A percentile compares a stretch with the other conserved stretches of the same genome.
Evolutionary conservation across 2,329 filamentous ascomycete genomes (phyloP).

Genomic region (Leptoxyphium fumago): DNA sequence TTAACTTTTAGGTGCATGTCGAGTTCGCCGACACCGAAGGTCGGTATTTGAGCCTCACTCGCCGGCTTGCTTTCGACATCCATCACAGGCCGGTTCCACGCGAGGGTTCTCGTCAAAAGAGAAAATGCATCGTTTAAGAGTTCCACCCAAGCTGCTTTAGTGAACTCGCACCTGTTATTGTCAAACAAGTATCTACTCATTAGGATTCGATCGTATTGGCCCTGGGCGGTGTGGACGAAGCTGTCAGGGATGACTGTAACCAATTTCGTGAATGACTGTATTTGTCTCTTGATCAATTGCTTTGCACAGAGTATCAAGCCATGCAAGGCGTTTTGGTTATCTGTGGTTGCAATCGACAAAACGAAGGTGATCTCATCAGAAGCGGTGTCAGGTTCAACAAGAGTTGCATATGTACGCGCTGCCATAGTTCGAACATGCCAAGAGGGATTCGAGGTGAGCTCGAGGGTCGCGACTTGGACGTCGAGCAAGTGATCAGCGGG

Average conservation of each 20-base stretch:
- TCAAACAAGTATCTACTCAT: neutral
- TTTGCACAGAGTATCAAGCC: constrained; percentile 18
- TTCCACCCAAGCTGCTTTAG: neutral
- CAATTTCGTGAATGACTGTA: neutral
- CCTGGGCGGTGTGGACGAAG: neutral
- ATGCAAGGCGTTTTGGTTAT: constrained; percentile 18
- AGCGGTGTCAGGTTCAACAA: constrained; percentile 11
- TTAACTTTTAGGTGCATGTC: no score
- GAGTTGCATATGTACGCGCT: constrained; percentile 46
- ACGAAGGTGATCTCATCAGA: constrained; percentile 2
- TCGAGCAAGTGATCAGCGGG: constrained; percentile 41
- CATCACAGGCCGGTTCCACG: no score
- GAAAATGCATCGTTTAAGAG: neutral
- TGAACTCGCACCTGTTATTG: neutral
- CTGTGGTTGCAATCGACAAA: neutral
- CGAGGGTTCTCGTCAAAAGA: neutral
- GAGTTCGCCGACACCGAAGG: no score
- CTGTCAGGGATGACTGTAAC: neutral
- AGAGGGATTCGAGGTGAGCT: constrained; percentile 51
- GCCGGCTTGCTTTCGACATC: no score
- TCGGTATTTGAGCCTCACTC: no score
- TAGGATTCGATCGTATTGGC: neutral
- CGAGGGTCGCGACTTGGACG: constrained; percentile 43
- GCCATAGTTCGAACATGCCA: constrained; percentile 78
- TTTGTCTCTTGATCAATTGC: constrained; percentile 6